Base-by-base conservation (phyloP, 2,329 filamentous ascomycete species). In the Fusarium avenaceum region DNA sequence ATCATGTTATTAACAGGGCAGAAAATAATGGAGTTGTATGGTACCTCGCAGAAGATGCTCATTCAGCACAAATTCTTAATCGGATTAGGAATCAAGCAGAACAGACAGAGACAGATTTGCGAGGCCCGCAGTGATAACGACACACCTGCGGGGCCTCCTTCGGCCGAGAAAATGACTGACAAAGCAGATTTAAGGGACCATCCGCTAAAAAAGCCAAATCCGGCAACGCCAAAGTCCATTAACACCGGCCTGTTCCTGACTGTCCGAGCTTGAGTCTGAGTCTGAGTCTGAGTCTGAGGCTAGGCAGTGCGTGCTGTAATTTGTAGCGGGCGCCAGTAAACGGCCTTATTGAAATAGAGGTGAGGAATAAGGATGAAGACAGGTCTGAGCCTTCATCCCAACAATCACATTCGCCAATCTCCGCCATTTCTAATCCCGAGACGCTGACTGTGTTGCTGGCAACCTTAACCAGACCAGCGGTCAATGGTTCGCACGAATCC, bases 391-490 rank as follows among this genome's bases (percentile, higher is more conserved):
- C 26, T 26, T 10, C 26, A 26, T 26, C 26, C 26, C 26, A 26
- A 26, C 26, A 26, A 26, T 48, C 39, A 11, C 32, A 26, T 32
- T 48, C 39, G 44, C 19, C 43, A 65, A 71, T 66, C 50, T 71
- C 67, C 67, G 68, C 67, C 50, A 19, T 70, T 70, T 32, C 24
- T 43, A 53, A 67, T 40, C 13, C 30, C 55, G 54, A 30, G 44
- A 45, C 46, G 58, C 67, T 70, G 67, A 64, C 58, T 56, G 65
- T 56, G 40, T 58, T 49, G 58, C 46, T n/a, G 39, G 44, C 38
- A 71, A 69, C 53, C 60, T 69, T 70, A 71, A 70, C 67, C 64
- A 71, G 60, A 69, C 53, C 52, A 44, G 64, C 64, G 64, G 68
- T 70, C 67, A 63, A 53, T 53, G 35, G 43, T 47, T 56, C 50